A percentile compares a stretch with the other conserved stretches of the same genome.
phyloP scores from a whole-genome alignment of 495 filamentous ascomycete genomes.

The Collariella sp. region DNA sequence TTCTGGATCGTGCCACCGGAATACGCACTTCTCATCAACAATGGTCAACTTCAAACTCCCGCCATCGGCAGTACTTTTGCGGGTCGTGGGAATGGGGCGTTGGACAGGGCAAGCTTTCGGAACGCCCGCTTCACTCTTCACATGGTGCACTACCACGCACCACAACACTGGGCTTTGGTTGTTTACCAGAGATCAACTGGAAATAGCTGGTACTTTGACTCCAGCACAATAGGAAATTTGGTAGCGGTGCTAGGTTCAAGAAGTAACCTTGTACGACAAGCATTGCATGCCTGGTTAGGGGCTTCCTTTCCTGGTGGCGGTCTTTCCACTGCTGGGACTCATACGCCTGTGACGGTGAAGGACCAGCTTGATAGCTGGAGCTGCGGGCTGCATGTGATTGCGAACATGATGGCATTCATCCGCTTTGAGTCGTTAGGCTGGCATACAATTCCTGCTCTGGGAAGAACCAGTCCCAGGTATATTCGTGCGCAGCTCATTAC shows the following conservation, averaged over 20 bases:
- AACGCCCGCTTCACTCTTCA: neutral
- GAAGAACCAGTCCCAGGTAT: neutral
- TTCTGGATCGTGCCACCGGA: conserved; percentile 2
- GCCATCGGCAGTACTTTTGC: no score
- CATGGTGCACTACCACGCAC: neutral
- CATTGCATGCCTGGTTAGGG: neutral
- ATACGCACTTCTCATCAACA: neutral
- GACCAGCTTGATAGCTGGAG: conserved; percentile 7
- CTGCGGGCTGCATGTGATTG: conserved; percentile 15
- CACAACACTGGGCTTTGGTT: neutral
- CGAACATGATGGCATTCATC: conserved; percentile 12
- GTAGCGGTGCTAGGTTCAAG: neutral
- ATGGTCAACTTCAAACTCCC: no score
- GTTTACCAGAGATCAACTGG: conserved; percentile 1
- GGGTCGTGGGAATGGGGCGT: no score
- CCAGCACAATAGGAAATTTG: no score
- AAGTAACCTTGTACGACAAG: neutral
- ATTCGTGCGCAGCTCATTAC: neutral
- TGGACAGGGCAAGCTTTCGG: neutral
- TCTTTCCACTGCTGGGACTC: no score
- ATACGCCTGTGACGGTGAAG: no score
- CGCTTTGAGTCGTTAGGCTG: conserved; percentile 14
- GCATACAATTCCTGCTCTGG: neutral
- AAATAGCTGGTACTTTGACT: conserved; percentile 4
- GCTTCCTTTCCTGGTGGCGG: no score